Evolutionary conservation across 768 basidiomycete species (phyloP).

Genomic region (Kwoniella newhampshirensis): DNA sequence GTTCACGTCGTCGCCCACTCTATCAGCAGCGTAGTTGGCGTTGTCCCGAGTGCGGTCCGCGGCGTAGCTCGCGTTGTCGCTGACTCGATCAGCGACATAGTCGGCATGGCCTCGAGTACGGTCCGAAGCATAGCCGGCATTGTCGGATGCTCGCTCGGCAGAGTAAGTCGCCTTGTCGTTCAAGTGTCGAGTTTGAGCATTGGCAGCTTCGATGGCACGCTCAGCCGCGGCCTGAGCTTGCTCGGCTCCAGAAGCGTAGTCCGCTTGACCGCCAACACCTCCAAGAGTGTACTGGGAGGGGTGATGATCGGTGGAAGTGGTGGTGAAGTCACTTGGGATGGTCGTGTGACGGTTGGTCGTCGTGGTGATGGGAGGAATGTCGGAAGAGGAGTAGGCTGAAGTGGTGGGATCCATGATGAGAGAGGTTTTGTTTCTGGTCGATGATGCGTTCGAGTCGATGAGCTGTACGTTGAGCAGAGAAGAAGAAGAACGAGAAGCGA

Average conservation of each 20-base stretch:
- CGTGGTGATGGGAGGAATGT: too few species aligned
- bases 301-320: too few species aligned
- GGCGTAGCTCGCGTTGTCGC: constrained; percentile 8
- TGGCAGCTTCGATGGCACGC: constrained; percentile 1
- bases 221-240: constrained; percentile 5
- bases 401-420: too few species aligned
- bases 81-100: constrained; percentile 4
- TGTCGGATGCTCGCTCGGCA: background rate
- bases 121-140: constrained; percentile 8
- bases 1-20: background rate
- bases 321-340: too few species aligned
- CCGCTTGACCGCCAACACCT: background rate
- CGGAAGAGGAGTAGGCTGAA: too few species aligned
- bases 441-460: too few species aligned
- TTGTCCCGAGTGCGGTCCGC: background rate
- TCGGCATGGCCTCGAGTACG: constrained; percentile 3
- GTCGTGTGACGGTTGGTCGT: too few species aligned
- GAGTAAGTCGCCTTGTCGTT: background rate
- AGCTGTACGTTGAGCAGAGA: too few species aligned
- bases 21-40: constrained; percentile 2
- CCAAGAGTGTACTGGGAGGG: too few species aligned
- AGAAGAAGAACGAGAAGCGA: too few species aligned
- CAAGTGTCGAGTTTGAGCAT: background rate
- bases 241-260: background rate
- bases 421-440: too few species aligned